Evolutionary conservation across 257 asterid species (phyloP), one percentile per base, ranked within the genome.

Genomic region (Solanum tacnaense): DNA sequence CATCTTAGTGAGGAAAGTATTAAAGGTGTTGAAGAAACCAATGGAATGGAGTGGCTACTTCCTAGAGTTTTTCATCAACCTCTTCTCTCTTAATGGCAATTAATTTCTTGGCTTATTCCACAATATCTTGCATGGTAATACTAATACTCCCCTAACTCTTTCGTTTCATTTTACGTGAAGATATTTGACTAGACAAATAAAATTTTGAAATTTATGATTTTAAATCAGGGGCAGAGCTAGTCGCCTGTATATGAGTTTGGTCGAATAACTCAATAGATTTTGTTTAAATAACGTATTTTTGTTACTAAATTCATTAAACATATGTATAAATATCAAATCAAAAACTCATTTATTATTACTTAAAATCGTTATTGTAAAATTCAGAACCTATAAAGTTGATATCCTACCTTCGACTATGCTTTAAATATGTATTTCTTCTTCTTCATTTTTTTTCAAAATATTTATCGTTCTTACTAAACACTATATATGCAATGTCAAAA

Each of bases 41-140:
- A 88, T 97, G 98, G 95, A 94, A 79, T 92, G 95, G 94, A 21
- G 34, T 88, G 99, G 98, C 56, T 92, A 81, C 82, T 34, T 93
- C 9, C 56, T 95, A 82, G 99, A 97, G 95, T 95, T 93, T 79
- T 6, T 96, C 31, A 95, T 97, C 1, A 97, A 96, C 88, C 94
- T 96, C 67, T 58, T 97, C 85, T 92, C 96, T 60, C 95, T 91
- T 86, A 97, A 97, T 86, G 98, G 93, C 60, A 88, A 92, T 87
- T n/a, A n/a, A n/a, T 86, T 96, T 79, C 70, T 92, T 72, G 95
- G 95, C 79, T 87, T 97, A 67, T 67, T 95, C 34, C 34, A 21
- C 89, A 92, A 83, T 84, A 12, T 94, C 49, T 75, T 95, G 67
- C 91, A 72, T 36, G 99, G 99, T 97, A 93, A 85, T 41, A 70